phyloP scores from a whole-genome alignment of 305 asterid genomes.

The Striga hermonthica region DNA sequence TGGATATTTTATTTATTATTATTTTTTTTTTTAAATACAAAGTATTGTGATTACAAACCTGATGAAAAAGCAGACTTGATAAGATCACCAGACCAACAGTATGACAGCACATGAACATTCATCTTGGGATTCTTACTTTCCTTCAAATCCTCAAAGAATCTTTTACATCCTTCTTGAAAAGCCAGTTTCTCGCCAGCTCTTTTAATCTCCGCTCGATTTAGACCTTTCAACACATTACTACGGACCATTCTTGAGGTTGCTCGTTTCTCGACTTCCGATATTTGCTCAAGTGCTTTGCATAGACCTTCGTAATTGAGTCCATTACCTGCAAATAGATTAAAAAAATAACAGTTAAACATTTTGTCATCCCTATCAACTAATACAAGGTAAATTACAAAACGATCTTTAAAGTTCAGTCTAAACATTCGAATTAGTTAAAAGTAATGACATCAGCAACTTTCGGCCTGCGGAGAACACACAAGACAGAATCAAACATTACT shows the following conservation, averaged over 20 bases:
- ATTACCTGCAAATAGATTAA: constrained; percentile 32
- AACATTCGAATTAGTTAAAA: too few species aligned
- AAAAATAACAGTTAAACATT: constrained; percentile 13
- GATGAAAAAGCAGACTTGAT: constrained; percentile 51
- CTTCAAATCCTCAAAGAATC: constrained; percentile 40
- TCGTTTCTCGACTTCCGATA: constrained; percentile 53
- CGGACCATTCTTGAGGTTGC: constrained; percentile 51
- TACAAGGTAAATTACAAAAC: background rate
- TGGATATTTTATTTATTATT: too few species aligned
- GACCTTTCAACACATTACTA: constrained; percentile 53
- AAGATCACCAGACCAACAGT: constrained; percentile 66
- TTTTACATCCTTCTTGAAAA: constrained; percentile 61
- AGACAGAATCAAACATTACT: too few species aligned
- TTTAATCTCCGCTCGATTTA: constrained; percentile 45
- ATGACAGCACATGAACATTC: constrained; percentile 53
- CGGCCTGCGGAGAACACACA: too few species aligned
- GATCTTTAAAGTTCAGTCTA: background rate
- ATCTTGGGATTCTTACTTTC: constrained; percentile 31
- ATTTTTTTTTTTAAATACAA: too few species aligned
- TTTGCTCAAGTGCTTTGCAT: constrained; percentile 50
- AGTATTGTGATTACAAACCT: constrained; percentile 37
- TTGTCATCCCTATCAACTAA: too few species aligned
- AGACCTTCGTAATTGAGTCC: constrained; percentile 54
- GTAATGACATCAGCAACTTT: too few species aligned
- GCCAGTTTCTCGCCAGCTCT: constrained; percentile 54